These are phyloP conservation scores for Coemansia interrupta DNA, from an alignment of 192 early-diverging fungal species.

Conservation along the genomic window DNA sequence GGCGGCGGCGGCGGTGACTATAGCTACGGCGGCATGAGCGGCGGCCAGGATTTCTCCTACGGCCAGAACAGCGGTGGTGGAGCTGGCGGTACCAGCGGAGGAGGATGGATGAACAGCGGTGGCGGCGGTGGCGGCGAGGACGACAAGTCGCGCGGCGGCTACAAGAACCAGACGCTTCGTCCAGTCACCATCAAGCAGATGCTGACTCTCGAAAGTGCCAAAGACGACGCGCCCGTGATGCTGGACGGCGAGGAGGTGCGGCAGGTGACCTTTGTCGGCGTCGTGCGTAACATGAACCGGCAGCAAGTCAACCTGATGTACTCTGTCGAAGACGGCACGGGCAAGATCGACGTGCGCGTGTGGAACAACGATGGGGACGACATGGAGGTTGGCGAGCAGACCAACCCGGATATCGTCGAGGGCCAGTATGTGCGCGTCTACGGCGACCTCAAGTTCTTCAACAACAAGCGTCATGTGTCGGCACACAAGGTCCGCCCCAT, in stretches of 20 bases:
- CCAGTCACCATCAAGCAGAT: constrained; percentile 85
- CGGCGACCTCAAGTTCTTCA: constrained; percentile 65
- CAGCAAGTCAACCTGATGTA: constrained; percentile 65
- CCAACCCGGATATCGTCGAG: constrained; percentile 21
- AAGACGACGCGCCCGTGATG: constrained; percentile 58
- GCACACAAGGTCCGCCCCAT: constrained; percentile 63
- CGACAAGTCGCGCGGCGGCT: constrained; percentile 46
- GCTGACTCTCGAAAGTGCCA: constrained; percentile 36
- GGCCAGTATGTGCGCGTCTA: constrained; percentile 69
- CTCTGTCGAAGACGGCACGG: constrained; percentile 77
- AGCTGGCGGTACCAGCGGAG: constrained; percentile 33
- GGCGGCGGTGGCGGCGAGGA: constrained; percentile 34
- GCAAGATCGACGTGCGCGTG: constrained; percentile 66
- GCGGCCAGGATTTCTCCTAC: constrained; percentile 26
- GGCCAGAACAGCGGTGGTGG: constrained; percentile 16
- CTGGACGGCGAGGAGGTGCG: constrained; percentile 70
- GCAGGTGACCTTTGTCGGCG: constrained; percentile 72
- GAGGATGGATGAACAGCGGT: background rate
- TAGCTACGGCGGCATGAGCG: constrained; percentile 14
- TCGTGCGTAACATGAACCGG: constrained; percentile 56
- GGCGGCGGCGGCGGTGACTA: constrained; percentile 12
- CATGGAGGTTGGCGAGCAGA: constrained; percentile 6
- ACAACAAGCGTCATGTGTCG: constrained; percentile 55
- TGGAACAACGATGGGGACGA: constrained; percentile 50
- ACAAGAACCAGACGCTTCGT: constrained; percentile 62